Percentiles rank a stretch among this genome's conserved stretches.
Conservation (phyloP, 169 alveolate genomes). For the Babesia bigemina region DNA sequence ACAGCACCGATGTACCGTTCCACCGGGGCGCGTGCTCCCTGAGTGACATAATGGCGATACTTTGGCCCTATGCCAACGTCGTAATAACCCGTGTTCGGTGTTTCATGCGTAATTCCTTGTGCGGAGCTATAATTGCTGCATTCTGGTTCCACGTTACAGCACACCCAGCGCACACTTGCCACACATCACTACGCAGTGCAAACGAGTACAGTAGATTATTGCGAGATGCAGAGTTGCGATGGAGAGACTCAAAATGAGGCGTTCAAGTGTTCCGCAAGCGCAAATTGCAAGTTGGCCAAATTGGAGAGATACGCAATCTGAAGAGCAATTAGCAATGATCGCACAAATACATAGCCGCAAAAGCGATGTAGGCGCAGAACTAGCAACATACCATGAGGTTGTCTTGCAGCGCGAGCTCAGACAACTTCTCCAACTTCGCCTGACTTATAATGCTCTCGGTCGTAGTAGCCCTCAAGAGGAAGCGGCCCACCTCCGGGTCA, state of each 20-base stretch:
- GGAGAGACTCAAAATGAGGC: conserved; percentile 72
- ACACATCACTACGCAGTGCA: conserved; percentile 30
- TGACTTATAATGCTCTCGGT: conserved; percentile 72
- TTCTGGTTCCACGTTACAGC: neutral
- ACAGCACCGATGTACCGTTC: too few relatives aligned
- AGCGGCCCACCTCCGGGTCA: conserved; percentile 83
- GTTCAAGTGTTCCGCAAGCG: conserved; percentile 84
- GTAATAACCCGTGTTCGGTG: too few relatives aligned
- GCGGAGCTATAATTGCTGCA: too few relatives aligned
- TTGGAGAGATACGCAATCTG: conserved; percentile 75
- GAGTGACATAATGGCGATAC: too few relatives aligned
- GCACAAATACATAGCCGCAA: too few relatives aligned
- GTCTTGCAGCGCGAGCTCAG: conserved; percentile 84
- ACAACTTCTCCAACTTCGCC: conserved; percentile 79
- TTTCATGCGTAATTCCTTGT: too few relatives aligned
- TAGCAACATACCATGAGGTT: conserved; percentile 76
- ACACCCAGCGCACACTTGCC: neutral
- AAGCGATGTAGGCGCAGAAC: neutral
- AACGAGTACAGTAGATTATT: conserved; percentile 25
- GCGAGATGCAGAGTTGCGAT: conserved; percentile 42
- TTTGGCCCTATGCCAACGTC: too few relatives aligned
- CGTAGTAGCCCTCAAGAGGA: conserved; percentile 77
- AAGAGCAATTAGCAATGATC: neutral
- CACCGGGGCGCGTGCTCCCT: too few relatives aligned
- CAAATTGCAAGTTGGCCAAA: conserved; percentile 82